A percentile compares a stretch with the other conserved stretches of the same genome.
These are phyloP conservation scores for Tylopilus sp. DNA, from an alignment of 1,284 basidiomycete genomes.

Conservation along the genomic window DNA sequence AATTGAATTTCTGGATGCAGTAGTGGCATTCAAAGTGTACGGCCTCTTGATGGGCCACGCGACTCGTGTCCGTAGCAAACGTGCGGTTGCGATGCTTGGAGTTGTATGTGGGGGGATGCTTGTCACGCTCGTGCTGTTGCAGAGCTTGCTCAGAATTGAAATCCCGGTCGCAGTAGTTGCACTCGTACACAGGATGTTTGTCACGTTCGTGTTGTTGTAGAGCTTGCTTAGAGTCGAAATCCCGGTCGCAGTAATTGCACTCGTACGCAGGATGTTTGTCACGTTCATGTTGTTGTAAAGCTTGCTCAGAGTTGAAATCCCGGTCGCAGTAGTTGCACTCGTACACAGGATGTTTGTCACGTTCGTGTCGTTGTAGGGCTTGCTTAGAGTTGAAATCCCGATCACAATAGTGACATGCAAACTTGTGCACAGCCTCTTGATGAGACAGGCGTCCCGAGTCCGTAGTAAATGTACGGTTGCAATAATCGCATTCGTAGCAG, in stretches of 20 bases:
- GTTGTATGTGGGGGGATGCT: conserved; percentile 16
- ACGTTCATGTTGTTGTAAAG: too few relatives aligned
- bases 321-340: conserved; percentile 27
- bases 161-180: conserved; percentile 27
- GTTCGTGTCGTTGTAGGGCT: conserved; percentile 20
- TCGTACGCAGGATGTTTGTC: conserved; percentile 2
- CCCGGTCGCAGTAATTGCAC: conserved; percentile 30
- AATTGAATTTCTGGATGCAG: conserved; percentile 27
- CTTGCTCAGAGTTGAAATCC: too few relatives aligned
- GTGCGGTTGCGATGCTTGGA: conserved; percentile 25
- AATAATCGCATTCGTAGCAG: conserved; percentile 24
- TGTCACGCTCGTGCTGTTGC: conserved; percentile 19
- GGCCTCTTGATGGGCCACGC: conserved; percentile 16
- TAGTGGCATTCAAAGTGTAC: conserved; percentile 33
- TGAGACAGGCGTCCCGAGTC: conserved; percentile 18
- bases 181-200: conserved; percentile 15
- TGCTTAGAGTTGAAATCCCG: conserved; percentile 19
- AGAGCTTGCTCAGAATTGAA: conserved; percentile 17
- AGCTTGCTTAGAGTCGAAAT: too few relatives aligned
- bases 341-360: conserved; percentile 16
- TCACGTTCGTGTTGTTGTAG: too few relatives aligned
- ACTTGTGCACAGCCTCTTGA: conserved; percentile 19
- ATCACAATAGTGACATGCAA: conserved; percentile 33
- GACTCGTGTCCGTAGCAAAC: conserved; percentile 26
- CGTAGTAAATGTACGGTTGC: conserved; percentile 27